Conservation (phyloP, 352 stramenopile species). For the Pythium utonaiense region DNA sequence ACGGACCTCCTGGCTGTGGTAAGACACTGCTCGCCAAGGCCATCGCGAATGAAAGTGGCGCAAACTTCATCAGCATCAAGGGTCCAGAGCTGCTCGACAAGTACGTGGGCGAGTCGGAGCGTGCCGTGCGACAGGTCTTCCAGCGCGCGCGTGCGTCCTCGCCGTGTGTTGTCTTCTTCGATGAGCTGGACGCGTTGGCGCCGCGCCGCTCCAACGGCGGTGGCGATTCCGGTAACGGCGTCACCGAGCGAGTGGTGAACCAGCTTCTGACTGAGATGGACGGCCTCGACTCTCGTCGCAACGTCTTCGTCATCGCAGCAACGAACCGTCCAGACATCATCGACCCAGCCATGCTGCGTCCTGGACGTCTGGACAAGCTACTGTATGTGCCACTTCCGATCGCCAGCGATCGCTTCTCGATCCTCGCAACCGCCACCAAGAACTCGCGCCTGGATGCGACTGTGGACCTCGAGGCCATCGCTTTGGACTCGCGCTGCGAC, state of each 20-base stretch:
- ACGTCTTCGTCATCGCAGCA: conserved; percentile 96
- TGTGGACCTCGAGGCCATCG: conserved; percentile 91
- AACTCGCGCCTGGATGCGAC: conserved; percentile 58
- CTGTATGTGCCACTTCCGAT: conserved; percentile 97
- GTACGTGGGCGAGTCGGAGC: conserved; percentile 98
- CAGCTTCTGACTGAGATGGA: conserved; percentile 99
- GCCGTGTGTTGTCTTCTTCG: conserved; percentile 99
- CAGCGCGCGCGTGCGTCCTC: conserved; percentile 95
- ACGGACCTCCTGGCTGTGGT: conserved; percentile 96
- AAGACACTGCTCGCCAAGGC: conserved; percentile 99
- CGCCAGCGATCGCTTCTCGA: conserved; percentile 69
- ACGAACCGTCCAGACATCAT: conserved; percentile 98
- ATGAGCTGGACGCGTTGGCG: conserved; percentile 98
- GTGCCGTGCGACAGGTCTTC: conserved; percentile 95
- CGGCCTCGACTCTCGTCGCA: conserved; percentile 93
- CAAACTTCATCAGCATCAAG: conserved; percentile 99
- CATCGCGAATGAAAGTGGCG: conserved; percentile 96
- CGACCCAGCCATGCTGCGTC: conserved; percentile 98
- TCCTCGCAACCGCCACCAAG: conserved; percentile 89
- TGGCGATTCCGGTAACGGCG: conserved; percentile 78
- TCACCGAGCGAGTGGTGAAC: conserved; percentile 96
- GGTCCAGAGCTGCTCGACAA: conserved; percentile 99
- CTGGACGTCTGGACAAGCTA: conserved; percentile 97
- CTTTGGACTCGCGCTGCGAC: conserved; percentile 81
- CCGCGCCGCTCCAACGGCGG: conserved; percentile 84